Evolutionary conservation across 2,329 filamentous ascomycete species (phyloP).

Genomic region (Neopestalotiopsis sp.): DNA sequence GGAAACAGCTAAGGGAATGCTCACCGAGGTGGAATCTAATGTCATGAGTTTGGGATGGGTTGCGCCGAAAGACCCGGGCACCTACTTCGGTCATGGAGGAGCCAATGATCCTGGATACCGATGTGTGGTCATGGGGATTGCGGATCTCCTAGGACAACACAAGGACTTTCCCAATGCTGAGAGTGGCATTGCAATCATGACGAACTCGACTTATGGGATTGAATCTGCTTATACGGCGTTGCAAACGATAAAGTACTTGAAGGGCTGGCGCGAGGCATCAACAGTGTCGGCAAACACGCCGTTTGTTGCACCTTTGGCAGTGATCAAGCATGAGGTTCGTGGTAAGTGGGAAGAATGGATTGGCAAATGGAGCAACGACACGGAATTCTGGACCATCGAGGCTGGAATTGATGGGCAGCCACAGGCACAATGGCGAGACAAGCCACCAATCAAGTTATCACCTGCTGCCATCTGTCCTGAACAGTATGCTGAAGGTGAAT

Average conservation of each 20-base stretch:
- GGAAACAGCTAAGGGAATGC: conserved; percentile 12
- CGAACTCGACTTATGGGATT: not conserved
- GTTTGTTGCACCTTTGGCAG: conserved; percentile 3
- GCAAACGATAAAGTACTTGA: conserved; percentile 8
- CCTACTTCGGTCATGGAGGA: conserved; percentile 9
- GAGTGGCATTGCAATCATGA: conserved; percentile 14
- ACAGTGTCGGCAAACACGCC: not conserved
- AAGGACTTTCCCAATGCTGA: conserved; percentile 6
- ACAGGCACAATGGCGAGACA: conserved; percentile 9
- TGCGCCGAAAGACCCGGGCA: conserved; percentile 12
- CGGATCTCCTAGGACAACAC: not conserved
- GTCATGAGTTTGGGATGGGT: conserved; percentile 12
- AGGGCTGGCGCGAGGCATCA: not conserved
- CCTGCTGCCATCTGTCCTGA: conserved; percentile 9
- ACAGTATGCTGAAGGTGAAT: conserved; percentile 2
- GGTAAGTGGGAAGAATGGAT: conserved; percentile 11
- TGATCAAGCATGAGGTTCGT: not conserved
- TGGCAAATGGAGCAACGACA: not conserved
- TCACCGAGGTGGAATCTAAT: conserved; percentile 13
- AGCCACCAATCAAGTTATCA: not conserved
- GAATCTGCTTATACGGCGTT: not conserved
- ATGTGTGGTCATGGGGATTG: conserved; percentile 5
- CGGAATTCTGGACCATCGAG: conserved; percentile 9
- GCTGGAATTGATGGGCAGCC: conserved; percentile 7
- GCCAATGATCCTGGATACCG: conserved; percentile 16